phyloP scores from a whole-genome alignment of 176 grass and related monocot species.

The Hordeum marinum region DNA sequence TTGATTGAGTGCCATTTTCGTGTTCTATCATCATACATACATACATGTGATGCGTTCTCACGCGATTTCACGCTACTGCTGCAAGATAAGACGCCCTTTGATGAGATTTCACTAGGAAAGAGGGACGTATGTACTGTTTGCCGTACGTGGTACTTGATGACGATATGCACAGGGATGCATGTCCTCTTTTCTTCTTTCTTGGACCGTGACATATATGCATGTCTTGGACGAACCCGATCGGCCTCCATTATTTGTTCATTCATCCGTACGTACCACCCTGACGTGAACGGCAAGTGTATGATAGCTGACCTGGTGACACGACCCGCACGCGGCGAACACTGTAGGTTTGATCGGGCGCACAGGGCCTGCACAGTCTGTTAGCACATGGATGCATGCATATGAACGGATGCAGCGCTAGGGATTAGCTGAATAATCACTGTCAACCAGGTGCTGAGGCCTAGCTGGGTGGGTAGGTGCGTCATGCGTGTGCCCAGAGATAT shows the following conservation, averaged over 20 bases:
- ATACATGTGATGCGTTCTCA: not conserved
- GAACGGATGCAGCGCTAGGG: not conserved
- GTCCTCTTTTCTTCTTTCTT: not conserved
- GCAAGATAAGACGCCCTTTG: not conserved
- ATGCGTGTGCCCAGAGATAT: too few species aligned
- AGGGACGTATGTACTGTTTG: too few species aligned
- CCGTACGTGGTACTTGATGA: too few species aligned
- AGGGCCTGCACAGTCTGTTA: not conserved
- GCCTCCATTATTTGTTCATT: not conserved
- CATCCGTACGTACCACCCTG: not conserved
- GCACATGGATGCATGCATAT: not conserved
- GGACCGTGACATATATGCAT: not conserved
- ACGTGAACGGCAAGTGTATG: not conserved
- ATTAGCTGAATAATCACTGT: not conserved
- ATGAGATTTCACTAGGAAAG: not conserved
- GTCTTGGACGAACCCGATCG: not conserved
- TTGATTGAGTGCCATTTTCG: not conserved
- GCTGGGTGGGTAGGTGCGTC: too few species aligned
- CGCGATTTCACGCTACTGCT: not conserved
- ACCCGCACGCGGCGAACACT: not conserved
- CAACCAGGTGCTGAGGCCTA: not conserved
- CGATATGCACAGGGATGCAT: too few species aligned
- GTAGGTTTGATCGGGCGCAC: not conserved
- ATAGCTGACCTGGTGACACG: not conserved
- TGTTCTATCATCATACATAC: not conserved